Evolutionary conservation across 2,329 filamentous ascomycete species (phyloP), one percentile per base, ranked within the genome.

Genomic region (Fusarium clavum): DNA sequence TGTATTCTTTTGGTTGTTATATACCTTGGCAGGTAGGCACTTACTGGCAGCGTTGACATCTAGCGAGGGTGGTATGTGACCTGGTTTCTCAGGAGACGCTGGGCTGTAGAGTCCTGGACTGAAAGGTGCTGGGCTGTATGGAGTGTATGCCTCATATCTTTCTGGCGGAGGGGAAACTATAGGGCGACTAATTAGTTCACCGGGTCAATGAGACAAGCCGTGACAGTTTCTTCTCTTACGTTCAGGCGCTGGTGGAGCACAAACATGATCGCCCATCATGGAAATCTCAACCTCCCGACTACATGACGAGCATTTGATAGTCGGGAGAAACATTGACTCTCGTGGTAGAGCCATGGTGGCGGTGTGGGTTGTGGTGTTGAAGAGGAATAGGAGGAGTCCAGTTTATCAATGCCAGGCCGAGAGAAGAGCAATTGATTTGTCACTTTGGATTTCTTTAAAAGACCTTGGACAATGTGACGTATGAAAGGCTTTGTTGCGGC

Each of bases 291-390:
- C 92, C 75, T 94, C 88, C 43, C 83, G 80, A 43, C 89, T 88
- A 78, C 94, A 97, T 82, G 86, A 90, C 56, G 94, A 97, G 81
- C 94, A 97, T 85, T 95, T 97, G 81, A 97, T 92, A 25, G 90
- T 90, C 76, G 94, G 93, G 83, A 96, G 84, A 70, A 94, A 89
- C 79, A 87, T 86, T 79, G 89, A 91, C 79, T 89, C 86, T 77
- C 90, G 85, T 74, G 84, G 84, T 67, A 82, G 78, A 46, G 83
- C 81, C 85, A 87, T 87, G 69, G 67, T 80, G 76, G 61, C 45
- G 64, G 66, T 54, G 61, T 46, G 58, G 48, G 29, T 61, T 61
- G 47, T 48, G 32, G 53, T 40, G 29, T 40, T 24, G 34, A 49
- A 40, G 34, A n/a, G n/a, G 6, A 53, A 27, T 20, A 44, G 44